phyloP scores from a whole-genome alignment of 768 basidiomycete genomes.

The Cubamyces lactineus region DNA sequence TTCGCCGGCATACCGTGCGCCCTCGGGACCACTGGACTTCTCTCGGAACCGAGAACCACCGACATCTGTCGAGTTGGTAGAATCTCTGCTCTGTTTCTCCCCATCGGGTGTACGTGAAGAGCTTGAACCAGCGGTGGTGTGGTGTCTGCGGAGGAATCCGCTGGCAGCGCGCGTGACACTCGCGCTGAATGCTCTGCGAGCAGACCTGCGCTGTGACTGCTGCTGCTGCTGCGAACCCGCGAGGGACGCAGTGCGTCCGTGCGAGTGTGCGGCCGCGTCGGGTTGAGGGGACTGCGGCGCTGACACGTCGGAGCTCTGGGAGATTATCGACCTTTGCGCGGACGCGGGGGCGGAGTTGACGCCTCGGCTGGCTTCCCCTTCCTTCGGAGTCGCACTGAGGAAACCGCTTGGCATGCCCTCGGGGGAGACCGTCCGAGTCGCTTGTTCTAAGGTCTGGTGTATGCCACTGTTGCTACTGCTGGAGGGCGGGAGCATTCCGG shows the following conservation, averaged over 20 bases:
- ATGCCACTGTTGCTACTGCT: not conserved
- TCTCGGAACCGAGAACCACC: slow-evolving; percentile 29
- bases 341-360: not conserved
- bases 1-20: slow-evolving; percentile 59
- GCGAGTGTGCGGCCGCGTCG: not conserved
- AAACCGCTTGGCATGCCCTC: not conserved
- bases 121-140: not conserved
- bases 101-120: not conserved
- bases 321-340: not conserved
- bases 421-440: not conserved
- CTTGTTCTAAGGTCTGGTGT: slow-evolving; percentile 1
- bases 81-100: not conserved
- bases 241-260: not conserved
- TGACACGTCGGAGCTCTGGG: not conserved
- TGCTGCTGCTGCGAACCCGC: not conserved
- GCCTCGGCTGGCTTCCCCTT: not conserved
- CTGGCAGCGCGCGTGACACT: slow-evolving; percentile 22
- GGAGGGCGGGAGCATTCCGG: slow-evolving; percentile 44
- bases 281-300: not conserved
- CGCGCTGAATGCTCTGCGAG: slow-evolving; percentile 22
- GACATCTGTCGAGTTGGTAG: slow-evolving; percentile 25
- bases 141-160: slow-evolving; percentile 10
- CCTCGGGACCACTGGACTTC: slow-evolving; percentile 20
- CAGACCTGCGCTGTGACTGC: not conserved
- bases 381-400: not conserved